Evolutionary conservation across 2,329 filamentous ascomycete genomes (phyloP), one percentile per base, ranked within the genome.

Genomic region (Ceratocystiopsis minuta): DNA sequence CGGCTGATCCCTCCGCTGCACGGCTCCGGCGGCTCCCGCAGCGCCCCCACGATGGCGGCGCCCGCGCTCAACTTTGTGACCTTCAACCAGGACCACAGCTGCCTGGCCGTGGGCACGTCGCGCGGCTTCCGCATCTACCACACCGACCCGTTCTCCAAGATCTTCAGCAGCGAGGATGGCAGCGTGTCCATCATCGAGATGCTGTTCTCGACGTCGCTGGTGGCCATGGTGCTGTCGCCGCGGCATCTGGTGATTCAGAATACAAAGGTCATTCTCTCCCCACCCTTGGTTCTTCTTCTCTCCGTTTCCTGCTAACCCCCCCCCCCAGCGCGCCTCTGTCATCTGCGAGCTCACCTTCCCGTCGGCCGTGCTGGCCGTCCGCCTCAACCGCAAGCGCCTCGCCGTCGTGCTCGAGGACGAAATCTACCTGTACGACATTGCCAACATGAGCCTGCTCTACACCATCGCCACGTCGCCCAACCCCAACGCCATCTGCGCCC

Each of bases 301-400:
- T 7, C 37, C 39, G 13, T 28, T 10, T 28, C 24, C 24, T 6
- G 7, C 24, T 28, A 10, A 28, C 7, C 38, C 35, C 10, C 2
- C n/a, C 16, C 20, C 33, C 38, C 47, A 78, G 70, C 66, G 75
- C 50, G 70, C 70, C 2, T 78, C 88, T 36, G 83, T 92, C 45
- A 96, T 98, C 58, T 98, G 90, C 72, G 90, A 98, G 60, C 81
- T 98, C 56, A 96, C 88, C 4, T 98, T 98, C 53, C 88, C 88
- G 13, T 93, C 87, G n/a, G 86, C 87, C 39, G 86, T 98, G 12
- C 73, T 96, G 35, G 87, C 88, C 16, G 85, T 98, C 45, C 82
- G 87, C 49, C 67, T 98, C 53, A 98, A 98, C 60, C 75, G 90
- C 51, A 96, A 95, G 60, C 78, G 90, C 34, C 71, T 98, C 20